Base-by-base conservation (phyloP, 345 rosid species). In the Carallia brachiata region DNA sequence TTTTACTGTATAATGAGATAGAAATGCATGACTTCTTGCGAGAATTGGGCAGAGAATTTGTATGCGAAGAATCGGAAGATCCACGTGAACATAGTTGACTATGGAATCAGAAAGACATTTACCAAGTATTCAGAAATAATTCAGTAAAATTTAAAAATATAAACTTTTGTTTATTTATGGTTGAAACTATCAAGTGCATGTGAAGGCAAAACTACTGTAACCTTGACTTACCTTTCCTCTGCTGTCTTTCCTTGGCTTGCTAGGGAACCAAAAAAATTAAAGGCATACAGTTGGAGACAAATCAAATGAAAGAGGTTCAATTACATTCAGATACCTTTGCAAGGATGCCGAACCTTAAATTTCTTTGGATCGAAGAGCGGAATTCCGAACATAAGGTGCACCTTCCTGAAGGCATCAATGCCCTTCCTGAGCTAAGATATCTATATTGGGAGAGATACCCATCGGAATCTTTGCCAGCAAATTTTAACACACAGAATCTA, bases 401-500 rank as follows among this genome's bases (percentile, higher is more conserved):
- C 19, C 15, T 64, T 6, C 16, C 70, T 7, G 37, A 4, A 34
- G 70, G 70, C 8, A 48, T 66, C 0, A 32, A 53, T 13, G 34
- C 6, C 28, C 66, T 70, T 19, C 19, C 73, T 61, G 58, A 52
- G 32, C 50, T 70, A n/a, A 32, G 52, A 32, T 60, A 62, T 61
- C 60, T 70, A 8, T 23, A 70, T 19, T 70, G 73, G 73, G 1
- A 50, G 3, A 50, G 34, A 7, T 70, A 61, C 48, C 73, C 66
- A 61, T 31, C 5, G 16, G 15, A 39, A 17, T 23, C 36, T 58
- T 69, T 69, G 65, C 72, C 72, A 15, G 7, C 44, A 40, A 60
- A 69, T 44, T 69, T 60, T 40, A 6, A 31, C 23, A 47, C 58
- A 58, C 1, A 6, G n/a, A 31, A 69, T 28, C 72, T 69, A 30